Evolutionary conservation across 768 basidiomycete species (phyloP).

Genomic region (Sutorius australiensis): DNA sequence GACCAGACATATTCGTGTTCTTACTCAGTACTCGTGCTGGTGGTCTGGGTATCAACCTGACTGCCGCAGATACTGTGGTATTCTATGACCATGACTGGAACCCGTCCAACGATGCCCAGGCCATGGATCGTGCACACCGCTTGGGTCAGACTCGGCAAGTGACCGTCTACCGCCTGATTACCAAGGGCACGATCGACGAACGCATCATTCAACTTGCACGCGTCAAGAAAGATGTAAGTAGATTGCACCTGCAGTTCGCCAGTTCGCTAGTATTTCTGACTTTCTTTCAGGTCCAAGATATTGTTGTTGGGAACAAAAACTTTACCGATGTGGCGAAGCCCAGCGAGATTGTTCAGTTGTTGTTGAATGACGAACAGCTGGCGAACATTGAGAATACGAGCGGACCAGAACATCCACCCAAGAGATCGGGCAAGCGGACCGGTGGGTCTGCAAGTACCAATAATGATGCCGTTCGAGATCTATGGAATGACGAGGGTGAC

Average conservation of each 20-base stretch:
- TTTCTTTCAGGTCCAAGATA: slow-evolving; percentile 83
- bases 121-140: slow-evolving; percentile 97
- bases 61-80: slow-evolving; percentile 48
- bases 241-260: not conserved
- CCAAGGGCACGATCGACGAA: slow-evolving; percentile 92
- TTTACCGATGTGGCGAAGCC: slow-evolving; percentile 91
- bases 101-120: slow-evolving; percentile 95
- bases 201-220: slow-evolving; percentile 94
- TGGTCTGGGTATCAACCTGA: slow-evolving; percentile 95
- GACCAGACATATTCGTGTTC: slow-evolving; percentile 91
- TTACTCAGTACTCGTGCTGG: slow-evolving; percentile 93
- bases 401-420: slow-evolving; percentile 34
- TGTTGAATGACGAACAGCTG: slow-evolving; percentile 93
- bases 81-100: slow-evolving; percentile 43
- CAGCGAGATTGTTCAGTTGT: slow-evolving; percentile 92
- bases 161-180: slow-evolving; percentile 93
- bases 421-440: slow-evolving; percentile 35
- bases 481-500: slow-evolving; percentile 86
- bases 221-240: slow-evolving; percentile 89
- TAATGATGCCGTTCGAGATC: slow-evolving; percentile 48
- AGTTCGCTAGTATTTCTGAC: not conserved
- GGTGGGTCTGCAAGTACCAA: slow-evolving; percentile 30
- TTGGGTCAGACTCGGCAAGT: slow-evolving; percentile 96
- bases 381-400: slow-evolving; percentile 58
- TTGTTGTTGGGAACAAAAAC: slow-evolving; percentile 96